A percentile compares a stretch with the other conserved stretches of the same genome.
These are phyloP conservation scores for Fusarium stilboides DNA, from an alignment of 2,329 filamentous ascomycete species.

Conservation along the genomic window DNA sequence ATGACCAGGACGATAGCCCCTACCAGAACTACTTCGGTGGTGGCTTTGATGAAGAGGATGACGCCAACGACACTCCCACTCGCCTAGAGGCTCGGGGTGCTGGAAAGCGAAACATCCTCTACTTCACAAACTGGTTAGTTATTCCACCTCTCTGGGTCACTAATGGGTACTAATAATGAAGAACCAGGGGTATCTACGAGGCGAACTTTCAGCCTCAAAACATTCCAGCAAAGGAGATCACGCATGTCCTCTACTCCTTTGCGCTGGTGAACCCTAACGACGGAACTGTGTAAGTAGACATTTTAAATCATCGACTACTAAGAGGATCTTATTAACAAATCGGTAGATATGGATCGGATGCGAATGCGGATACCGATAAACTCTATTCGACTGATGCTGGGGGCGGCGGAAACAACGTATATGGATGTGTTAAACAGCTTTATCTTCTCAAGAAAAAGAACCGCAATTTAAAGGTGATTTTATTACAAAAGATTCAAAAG, in stretches of 20 bases:
- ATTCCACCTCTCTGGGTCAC: neutral
- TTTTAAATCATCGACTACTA: too few relatives aligned
- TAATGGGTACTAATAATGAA: conserved; percentile 49
- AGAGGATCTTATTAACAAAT: neutral
- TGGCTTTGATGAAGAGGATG: conserved; percentile 23
- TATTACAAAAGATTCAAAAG: neutral
- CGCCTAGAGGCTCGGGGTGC: conserved; percentile 33
- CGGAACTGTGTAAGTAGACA: conserved; percentile 62
- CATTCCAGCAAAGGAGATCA: conserved; percentile 77
- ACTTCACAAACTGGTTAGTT: conserved; percentile 69
- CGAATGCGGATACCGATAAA: conserved; percentile 71
- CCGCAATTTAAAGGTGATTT: conserved; percentile 77
- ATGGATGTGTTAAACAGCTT: conserved; percentile 84
- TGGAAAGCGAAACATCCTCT: conserved; percentile 60
- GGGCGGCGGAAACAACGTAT: conserved; percentile 75
- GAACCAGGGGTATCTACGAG: conserved; percentile 75
- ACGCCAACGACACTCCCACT: conserved; percentile 19
- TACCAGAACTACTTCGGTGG: conserved; percentile 29
- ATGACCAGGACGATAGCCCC: conserved; percentile 1
- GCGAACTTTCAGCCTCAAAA: conserved; percentile 80
- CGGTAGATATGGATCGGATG: conserved; percentile 46
- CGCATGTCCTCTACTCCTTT: conserved; percentile 78
- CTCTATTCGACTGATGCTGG: conserved; percentile 76
- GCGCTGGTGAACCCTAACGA: conserved; percentile 60
- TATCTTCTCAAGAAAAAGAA: conserved; percentile 82